A percentile compares a stretch with the other conserved stretches of the same genome.
phyloP scores from a whole-genome alignment of 441 rosid genomes.

The Arabidopsis hybrid region DNA sequence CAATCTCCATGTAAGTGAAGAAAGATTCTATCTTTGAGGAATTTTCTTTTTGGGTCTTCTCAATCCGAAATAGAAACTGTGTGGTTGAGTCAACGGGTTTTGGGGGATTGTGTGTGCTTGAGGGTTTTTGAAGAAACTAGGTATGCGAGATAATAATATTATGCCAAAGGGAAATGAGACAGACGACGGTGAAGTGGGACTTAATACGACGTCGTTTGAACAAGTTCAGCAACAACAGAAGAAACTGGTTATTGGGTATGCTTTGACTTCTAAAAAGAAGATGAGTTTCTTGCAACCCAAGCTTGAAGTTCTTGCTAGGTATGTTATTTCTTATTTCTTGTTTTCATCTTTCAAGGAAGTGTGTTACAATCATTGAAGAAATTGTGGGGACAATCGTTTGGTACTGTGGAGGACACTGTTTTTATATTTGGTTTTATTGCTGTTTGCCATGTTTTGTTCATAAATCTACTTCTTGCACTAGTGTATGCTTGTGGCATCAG shows the following conservation, averaged over 20 bases:
- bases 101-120: constrained; percentile 25
- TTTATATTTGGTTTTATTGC: not conserved
- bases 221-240: constrained; percentile 40
- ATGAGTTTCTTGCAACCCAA: constrained; percentile 91
- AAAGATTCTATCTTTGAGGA: not conserved
- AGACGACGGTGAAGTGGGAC: constrained; percentile 32
- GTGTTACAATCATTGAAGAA: not conserved
- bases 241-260: constrained; percentile 76
- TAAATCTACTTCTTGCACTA: constrained; percentile 11
- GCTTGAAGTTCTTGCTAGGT: constrained; percentile 83
- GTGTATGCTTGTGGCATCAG: constrained; percentile 40
- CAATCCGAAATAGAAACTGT: constrained; percentile 29
- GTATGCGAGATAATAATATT: constrained; percentile 59
- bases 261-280: constrained; percentile 87
- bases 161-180: constrained; percentile 35
- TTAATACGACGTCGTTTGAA: constrained; percentile 26
- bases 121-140: constrained; percentile 41
- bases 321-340: constrained; percentile 23
- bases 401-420: constrained; percentile 28
- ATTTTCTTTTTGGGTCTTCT: not conserved
- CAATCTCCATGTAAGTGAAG: not conserved
- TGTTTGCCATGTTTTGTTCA: constrained; percentile 24
- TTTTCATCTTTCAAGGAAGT: not conserved
- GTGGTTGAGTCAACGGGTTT: constrained; percentile 27
- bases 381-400: not conserved